Evolutionary conservation across 495 filamentous ascomycete species (phyloP).

Genomic region (Lophiotrema nucula): DNA sequence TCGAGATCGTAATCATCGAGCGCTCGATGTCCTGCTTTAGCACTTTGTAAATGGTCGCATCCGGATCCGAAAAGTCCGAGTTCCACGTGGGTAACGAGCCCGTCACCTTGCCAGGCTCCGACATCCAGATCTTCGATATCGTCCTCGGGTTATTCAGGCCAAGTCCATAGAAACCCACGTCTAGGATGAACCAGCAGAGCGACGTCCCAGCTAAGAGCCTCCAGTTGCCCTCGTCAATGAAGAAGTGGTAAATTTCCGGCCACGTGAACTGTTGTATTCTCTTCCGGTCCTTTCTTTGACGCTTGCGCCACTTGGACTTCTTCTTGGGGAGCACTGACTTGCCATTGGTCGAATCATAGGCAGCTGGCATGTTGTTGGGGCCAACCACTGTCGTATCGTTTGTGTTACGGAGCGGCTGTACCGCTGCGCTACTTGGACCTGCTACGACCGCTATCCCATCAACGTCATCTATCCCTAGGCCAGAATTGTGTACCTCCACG

Average conservation of each 20-base stretch:
- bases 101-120: background rate
- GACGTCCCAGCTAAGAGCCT: slow-evolving; percentile 51
- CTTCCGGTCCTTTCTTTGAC: background rate
- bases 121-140: slow-evolving; percentile 26
- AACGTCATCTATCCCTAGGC: no score
- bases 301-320: background rate
- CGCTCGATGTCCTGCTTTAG: background rate
- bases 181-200: slow-evolving; percentile 52
- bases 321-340: background rate
- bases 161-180: slow-evolving; percentile 59
- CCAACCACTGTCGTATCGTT: background rate
- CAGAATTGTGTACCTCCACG: background rate
- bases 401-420: background rate
- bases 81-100: slow-evolving; percentile 27
- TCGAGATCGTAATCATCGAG: background rate
- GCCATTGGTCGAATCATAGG: background rate
- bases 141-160: slow-evolving; percentile 47
- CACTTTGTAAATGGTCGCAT: slow-evolving; percentile 13
- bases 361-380: background rate
- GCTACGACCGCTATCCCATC: background rate
- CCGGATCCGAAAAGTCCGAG: slow-evolving; percentile 5
- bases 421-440: background rate
- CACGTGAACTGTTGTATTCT: slow-evolving; percentile 38
- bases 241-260: slow-evolving; percentile 49
- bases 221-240: slow-evolving; percentile 55